Percentiles rank a stretch among this genome's conserved stretches.
Conservation (phyloP, 192 early-diverging fungal genomes). For the Gaertneriomyces semiglobifer region DNA sequence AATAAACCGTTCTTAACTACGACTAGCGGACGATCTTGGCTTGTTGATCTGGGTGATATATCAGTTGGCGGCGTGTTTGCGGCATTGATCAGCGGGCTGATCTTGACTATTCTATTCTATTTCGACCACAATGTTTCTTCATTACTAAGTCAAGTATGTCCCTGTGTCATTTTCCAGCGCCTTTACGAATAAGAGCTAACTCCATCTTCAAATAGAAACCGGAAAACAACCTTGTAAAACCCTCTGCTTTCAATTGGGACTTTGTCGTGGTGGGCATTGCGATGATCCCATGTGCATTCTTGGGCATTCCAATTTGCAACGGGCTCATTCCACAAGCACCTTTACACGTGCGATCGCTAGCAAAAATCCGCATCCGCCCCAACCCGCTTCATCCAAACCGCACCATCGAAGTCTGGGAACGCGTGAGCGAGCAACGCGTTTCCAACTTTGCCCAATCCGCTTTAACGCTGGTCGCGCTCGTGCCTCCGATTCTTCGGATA, state of each 20-base stretch:
- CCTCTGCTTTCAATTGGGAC: conserved; percentile 30
- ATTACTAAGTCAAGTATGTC: conserved; percentile 16
- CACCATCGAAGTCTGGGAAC: background rate
- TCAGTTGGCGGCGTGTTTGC: conserved; percentile 22
- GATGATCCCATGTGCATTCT: conserved; percentile 19
- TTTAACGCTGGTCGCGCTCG: conserved; percentile 16
- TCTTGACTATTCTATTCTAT: conserved; percentile 23
- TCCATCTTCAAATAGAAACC: conserved; percentile 1
- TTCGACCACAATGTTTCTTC: conserved; percentile 36
- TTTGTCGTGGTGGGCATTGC: conserved; percentile 25
- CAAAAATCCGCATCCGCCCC: background rate
- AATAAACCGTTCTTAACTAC: conserved; percentile 15
- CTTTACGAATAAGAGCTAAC: background rate
- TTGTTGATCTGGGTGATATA: conserved; percentile 11
- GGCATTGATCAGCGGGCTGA: conserved; percentile 6
- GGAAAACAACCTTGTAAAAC: conserved; percentile 23
- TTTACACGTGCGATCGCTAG: conserved; percentile 21
- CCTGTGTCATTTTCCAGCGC: background rate
- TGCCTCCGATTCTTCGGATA: conserved; percentile 9
- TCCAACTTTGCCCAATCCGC: conserved; percentile 16
- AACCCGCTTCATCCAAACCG: background rate
- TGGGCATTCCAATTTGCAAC: conserved; percentile 20
- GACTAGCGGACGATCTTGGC: conserved; percentile 22
- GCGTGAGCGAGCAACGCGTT: conserved; percentile 25
- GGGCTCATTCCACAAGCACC: conserved; percentile 33